Percentiles rank a stretch among this genome's conserved stretches.
These are phyloP conservation scores for Polytrichum commune DNA, from an alignment of 225 moss, liverwort and hornwort genomes.

Conservation along the genomic window DNA sequence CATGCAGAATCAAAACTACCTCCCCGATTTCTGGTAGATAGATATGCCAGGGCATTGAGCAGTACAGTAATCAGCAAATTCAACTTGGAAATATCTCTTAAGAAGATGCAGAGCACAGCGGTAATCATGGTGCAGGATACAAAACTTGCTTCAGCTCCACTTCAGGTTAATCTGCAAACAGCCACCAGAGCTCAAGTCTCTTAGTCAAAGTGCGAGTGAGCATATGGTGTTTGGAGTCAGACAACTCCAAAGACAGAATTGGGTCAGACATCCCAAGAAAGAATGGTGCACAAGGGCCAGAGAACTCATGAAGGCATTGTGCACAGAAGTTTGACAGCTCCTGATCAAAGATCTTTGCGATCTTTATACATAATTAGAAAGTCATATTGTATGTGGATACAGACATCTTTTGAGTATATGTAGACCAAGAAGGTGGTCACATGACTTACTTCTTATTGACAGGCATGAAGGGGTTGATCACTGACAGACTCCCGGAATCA, in stretches of 20 bases:
- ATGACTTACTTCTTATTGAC: constrained; percentile 53
- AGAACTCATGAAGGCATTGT: too few relatives aligned
- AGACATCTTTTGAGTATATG: neutral
- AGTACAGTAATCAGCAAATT: neutral
- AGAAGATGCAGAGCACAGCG: neutral
- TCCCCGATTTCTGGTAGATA: neutral
- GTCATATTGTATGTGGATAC: neutral
- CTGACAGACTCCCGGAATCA: constrained; percentile 58
- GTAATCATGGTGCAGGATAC: neutral
- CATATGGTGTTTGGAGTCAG: too few relatives aligned
- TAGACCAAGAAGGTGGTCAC: neutral
- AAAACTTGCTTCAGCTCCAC: neutral
- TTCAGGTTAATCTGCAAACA: constrained; percentile 2
- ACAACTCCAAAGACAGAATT: too few relatives aligned
- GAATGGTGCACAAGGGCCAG: too few relatives aligned
- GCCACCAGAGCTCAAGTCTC: too few relatives aligned
- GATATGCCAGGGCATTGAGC: neutral
- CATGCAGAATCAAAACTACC: neutral
- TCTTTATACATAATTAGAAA: neutral
- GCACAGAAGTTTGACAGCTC: too few relatives aligned
- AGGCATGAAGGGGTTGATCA: constrained; percentile 88
- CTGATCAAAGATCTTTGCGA: too few relatives aligned
- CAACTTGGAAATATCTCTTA: neutral
- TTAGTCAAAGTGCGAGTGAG: too few relatives aligned
- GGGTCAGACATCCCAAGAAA: too few relatives aligned